Evolutionary conservation across 2,329 filamentous ascomycete genomes (phyloP).

Genomic region (Venturia carpophila): DNA sequence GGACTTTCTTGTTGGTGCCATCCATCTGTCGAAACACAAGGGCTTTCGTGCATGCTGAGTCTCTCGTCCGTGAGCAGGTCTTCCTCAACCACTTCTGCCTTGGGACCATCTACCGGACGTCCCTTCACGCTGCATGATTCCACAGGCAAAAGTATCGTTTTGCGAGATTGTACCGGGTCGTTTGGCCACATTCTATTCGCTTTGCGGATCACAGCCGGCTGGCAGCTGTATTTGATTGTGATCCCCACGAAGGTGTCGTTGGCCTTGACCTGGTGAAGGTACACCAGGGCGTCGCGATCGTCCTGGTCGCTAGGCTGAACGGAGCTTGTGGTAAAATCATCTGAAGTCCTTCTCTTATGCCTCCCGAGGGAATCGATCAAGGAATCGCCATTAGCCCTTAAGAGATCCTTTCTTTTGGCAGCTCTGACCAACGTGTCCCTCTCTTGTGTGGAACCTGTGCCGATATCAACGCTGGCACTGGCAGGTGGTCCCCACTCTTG

Average conservation of each 20-base stretch:
- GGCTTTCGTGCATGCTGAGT: conserved; percentile 30
- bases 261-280: conserved; percentile 76
- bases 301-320: conserved; percentile 50
- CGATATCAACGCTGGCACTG: conserved; percentile 30
- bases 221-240: conserved; percentile 81
- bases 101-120: conserved; percentile 40
- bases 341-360: conserved; percentile 60
- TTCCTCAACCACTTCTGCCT: conserved; percentile 21
- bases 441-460: conserved; percentile 39
- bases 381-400: conserved; percentile 35
- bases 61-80: conserved; percentile 28
- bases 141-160: conserved; percentile 74
- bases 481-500: conserved; percentile 41
- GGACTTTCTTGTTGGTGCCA: conserved; percentile 27
- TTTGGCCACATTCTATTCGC: conserved; percentile 93
- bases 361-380: conserved; percentile 39
- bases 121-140: conserved; percentile 84
- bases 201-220: conserved; percentile 72
- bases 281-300: conserved; percentile 71
- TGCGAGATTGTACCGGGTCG: conserved; percentile 78
- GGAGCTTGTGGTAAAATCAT: conserved; percentile 47
- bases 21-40: conserved; percentile 22
- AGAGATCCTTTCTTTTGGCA: conserved; percentile 42
- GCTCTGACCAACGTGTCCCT: conserved; percentile 40
- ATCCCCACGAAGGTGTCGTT: conserved; percentile 87